Conservation (phyloP, 805 yeast species). For the Nakazawaea molendinolei region DNA sequence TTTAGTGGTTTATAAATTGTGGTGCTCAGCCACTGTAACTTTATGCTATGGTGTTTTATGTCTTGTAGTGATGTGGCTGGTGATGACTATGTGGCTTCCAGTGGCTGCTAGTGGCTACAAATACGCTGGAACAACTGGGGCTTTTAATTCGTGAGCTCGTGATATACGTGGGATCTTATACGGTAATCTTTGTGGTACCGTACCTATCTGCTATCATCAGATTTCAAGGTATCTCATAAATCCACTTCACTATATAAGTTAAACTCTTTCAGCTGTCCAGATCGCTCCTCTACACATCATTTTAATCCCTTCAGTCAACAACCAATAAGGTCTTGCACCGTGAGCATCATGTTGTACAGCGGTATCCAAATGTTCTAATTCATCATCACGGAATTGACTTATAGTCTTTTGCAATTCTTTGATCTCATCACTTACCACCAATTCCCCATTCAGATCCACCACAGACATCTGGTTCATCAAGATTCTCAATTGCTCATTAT, state of each 20-base stretch:
- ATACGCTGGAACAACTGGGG: no score
- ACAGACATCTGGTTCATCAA: conserved; percentile 61
- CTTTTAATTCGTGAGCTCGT: no score
- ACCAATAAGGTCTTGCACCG: conserved; percentile 85
- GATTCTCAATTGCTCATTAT: conserved; percentile 81
- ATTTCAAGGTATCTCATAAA: no score
- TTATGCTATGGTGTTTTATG: no score
- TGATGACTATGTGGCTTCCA: no score
- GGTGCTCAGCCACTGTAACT: no score
- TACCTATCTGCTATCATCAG: no score
- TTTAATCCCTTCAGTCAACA: conserved; percentile 84
- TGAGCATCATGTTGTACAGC: conserved; percentile 91
- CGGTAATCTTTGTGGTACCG: no score
- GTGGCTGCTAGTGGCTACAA: no score
- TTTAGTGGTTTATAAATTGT: conserved; percentile 30
- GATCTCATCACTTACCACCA: conserved; percentile 45
- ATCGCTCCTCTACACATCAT: conserved; percentile 81
- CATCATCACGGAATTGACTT: conserved; percentile 83
- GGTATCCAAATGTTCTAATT: conserved; percentile 89
- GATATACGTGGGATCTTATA: no score
- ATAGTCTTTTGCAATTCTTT: conserved; percentile 52
- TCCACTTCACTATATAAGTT: no score
- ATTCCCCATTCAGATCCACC: conserved; percentile 24
- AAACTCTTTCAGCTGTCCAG: conserved; percentile 83
- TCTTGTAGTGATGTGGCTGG: no score